Evolutionary conservation across 257 asterid genomes (phyloP), one percentile per base, ranked within the genome.

Genomic region (Solanum ossicruentum): DNA sequence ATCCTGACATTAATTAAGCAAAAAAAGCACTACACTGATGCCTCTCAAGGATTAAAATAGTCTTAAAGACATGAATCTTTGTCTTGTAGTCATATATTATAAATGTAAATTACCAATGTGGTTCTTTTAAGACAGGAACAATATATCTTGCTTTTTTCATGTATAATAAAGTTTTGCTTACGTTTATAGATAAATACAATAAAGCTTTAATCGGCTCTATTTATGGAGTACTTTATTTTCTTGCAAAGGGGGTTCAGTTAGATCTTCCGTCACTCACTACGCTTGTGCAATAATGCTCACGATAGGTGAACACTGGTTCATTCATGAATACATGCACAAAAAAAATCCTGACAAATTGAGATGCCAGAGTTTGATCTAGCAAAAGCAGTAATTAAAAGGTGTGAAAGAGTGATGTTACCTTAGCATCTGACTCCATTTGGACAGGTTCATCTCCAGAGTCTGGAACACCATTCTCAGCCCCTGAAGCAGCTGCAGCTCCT

Each of bases 401-500:
- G 21, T 43, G 39, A 81, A 80, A 11, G 41, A 23, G 10, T 28
- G 47, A 55, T 61, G 88, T 85, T 18, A 96, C 99, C 99, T 95
- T 95, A 72, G 89, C 81, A 89, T 96, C 99, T 17, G 98, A 91
- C 78, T 95, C 99, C 96, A 93, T 92, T 84, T 90, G 95, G 69
- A 86, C 90, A 7, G 94, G 90, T 84, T 88, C 90, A 81, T 93
- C 99, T n/a, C 92, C 95, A 0, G 91, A 83, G 65, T 92, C 98
- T 0, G 92, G 90, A 23, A 84, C 92, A 51, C 93, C 95, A 90
- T 95, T 95, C 90, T 92, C 98, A 87, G 92, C 87, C 63, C 86
- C 95, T 56, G 93, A 41, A 47, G 88, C 91, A 80, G 91, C 94
- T 58, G 85, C 85, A 12, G 88, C 20, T 57, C 82, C 85, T 89